Evolutionary conservation across 2,329 filamentous ascomycete species (phyloP), one percentile per base, ranked within the genome.

Genomic region (Fusarium penzigii): DNA sequence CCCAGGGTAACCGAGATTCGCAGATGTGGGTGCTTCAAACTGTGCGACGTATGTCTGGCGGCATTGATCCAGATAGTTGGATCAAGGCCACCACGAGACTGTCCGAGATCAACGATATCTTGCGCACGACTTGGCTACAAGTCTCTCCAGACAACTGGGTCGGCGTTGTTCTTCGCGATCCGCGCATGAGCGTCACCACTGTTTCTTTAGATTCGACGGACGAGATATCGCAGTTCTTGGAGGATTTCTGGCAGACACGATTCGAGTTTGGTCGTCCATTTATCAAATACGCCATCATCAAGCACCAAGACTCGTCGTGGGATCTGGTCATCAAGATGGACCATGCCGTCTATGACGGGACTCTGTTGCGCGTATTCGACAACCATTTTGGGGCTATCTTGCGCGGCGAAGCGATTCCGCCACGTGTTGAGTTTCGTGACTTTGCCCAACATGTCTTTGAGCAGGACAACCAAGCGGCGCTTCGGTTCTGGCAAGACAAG

Each of bases 291-390:
- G 55, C 63, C 17, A 55, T 69, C 34, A 59, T 71, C 17, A 57
- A 62, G 7, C 46, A 42, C 54, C 67, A 17, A 60, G 65, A 20
- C 54, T 51, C 14, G 40, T 58, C 20, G 4, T 40, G 46, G 34
- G 62, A 69, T 25, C 52, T 72, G 5, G 50, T 62, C 41, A 70
- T 62, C 61, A 73, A 73, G 48, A 57, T 71, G 51, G 46, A 49
- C 29, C 51, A 53, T 39, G 51, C 42, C 25, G 50, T 66, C 12
- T 72, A 72, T 56, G 70, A 72, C 50, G 70, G 71, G 2, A 72
- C 70, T 3, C 56, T 73, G 2, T 61, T 73, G 29, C 69, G 69
- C 29, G 65, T 72, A 29, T 72, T 72, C 39, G 70, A 67, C 51
- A 64, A 66, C 14, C 66, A 72, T 9, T 71, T 70, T 46, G 54